Conservation (phyloP, 441 rosid species). For the Populus hybrid region DNA sequence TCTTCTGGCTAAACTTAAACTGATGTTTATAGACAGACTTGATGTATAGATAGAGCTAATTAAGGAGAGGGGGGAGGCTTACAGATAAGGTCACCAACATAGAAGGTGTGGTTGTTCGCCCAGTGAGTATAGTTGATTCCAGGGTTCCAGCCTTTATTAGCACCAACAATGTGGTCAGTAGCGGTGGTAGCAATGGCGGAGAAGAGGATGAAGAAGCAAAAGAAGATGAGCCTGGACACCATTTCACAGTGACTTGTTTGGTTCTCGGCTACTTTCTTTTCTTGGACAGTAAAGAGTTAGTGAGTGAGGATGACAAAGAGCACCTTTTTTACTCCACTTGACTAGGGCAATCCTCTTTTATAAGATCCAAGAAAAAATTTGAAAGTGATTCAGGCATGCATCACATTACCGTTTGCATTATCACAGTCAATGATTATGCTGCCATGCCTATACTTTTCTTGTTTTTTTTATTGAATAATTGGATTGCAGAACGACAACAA, state of each 20-base stretch:
- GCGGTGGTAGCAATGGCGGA: constrained; percentile 33
- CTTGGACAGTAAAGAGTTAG: neutral
- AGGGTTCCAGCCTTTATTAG: constrained; percentile 79
- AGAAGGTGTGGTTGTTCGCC: constrained; percentile 70
- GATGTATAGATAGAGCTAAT: neutral
- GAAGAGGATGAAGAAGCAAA: constrained; percentile 28
- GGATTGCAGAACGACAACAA: neutral
- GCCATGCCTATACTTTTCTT: neutral
- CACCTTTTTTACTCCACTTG: neutral
- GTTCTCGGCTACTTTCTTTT: neutral
- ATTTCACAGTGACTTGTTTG: neutral
- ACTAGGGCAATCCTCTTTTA: neutral
- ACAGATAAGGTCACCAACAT: constrained; percentile 66
- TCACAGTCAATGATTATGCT: neutral
- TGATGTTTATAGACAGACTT: neutral
- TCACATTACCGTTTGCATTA: constrained; percentile 5
- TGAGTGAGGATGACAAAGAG: neutral
- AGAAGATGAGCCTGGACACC: constrained; percentile 10
- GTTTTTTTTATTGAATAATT: neutral
- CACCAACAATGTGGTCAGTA: constrained; percentile 84
- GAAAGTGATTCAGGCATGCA: constrained; percentile 8
- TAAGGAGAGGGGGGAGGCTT: constrained; percentile 10
- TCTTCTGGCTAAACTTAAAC: neutral
- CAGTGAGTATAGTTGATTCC: constrained; percentile 71
- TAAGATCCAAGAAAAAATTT: neutral